Conservation (phyloP, 345 rosid genomes). For the Lepidium didymum region DNA sequence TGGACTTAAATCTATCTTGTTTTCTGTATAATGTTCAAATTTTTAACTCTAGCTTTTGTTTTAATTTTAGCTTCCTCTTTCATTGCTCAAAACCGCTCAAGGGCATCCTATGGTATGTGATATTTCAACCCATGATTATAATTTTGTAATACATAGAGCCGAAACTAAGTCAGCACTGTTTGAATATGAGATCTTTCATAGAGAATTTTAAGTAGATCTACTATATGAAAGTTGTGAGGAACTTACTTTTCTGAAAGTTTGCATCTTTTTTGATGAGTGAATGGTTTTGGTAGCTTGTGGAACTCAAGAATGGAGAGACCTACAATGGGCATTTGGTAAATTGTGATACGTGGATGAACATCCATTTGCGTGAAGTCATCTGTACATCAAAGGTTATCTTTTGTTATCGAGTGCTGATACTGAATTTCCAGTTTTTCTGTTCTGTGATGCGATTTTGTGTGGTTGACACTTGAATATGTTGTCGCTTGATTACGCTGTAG, state of each 20-base stretch:
- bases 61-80: slow-evolving; percentile 20
- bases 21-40: neutral
- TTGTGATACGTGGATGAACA: slow-evolving; percentile 98
- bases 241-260: neutral
- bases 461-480: neutral
- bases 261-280: neutral
- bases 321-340: slow-evolving; percentile 96
- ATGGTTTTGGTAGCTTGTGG: slow-evolving; percentile 61
- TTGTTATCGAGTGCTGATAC: neutral
- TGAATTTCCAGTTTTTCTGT: neutral
- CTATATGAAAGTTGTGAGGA: neutral
- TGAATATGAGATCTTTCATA: neutral
- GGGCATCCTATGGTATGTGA: slow-evolving; percentile 29
- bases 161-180: neutral
- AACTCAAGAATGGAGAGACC: slow-evolving; percentile 95
- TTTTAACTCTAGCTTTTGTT: neutral
- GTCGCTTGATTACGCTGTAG: slow-evolving; percentile 29
- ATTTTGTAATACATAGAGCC: neutral
- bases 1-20: neutral
- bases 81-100: slow-evolving; percentile 31
- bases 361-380: slow-evolving; percentile 97
- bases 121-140: neutral
- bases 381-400: slow-evolving; percentile 81
- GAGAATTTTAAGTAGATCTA: neutral
- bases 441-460: neutral